Percentiles rank a stretch among this genome's conserved stretches.
Conservation (phyloP, 441 rosid genomes). For the Populus hybrid region DNA sequence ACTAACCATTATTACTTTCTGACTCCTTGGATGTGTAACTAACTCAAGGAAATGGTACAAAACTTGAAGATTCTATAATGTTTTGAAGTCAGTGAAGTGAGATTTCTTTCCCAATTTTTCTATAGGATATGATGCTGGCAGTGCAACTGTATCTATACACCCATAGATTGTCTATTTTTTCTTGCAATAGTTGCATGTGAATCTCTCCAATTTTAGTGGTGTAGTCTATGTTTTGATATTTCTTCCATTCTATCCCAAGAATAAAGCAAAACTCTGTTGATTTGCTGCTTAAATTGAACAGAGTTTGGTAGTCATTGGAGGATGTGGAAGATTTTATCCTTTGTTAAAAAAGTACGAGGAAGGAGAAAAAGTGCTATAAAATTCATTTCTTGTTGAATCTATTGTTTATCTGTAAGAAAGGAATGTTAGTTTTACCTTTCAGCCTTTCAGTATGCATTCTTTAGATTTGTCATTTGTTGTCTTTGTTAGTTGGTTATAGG, state of each 20-base stretch:
- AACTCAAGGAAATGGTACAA: neutral
- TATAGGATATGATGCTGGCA: neutral
- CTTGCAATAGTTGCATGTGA: neutral
- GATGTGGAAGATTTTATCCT: neutral
- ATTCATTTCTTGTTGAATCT: neutral
- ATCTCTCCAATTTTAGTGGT: neutral
- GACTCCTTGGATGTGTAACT: neutral
- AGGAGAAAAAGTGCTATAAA: neutral
- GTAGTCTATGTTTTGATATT: neutral
- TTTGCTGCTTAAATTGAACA: neutral
- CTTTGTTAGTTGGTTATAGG: neutral
- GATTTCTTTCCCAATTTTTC: neutral
- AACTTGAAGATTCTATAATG: neutral
- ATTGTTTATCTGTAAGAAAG: neutral
- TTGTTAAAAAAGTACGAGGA: neutral
- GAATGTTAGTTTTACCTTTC: neutral
- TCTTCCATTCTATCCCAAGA: neutral
- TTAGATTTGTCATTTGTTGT: neutral
- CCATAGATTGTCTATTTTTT: neutral
- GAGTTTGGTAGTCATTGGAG: neutral
- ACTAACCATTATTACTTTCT: neutral
- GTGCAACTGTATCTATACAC: neutral
- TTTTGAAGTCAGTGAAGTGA: neutral
- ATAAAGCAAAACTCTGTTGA: neutral
- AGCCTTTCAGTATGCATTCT: neutral